These are phyloP conservation scores for Iberis pinnata DNA, from an alignment of 345 rosid genomes.

Conservation along the genomic window DNA sequence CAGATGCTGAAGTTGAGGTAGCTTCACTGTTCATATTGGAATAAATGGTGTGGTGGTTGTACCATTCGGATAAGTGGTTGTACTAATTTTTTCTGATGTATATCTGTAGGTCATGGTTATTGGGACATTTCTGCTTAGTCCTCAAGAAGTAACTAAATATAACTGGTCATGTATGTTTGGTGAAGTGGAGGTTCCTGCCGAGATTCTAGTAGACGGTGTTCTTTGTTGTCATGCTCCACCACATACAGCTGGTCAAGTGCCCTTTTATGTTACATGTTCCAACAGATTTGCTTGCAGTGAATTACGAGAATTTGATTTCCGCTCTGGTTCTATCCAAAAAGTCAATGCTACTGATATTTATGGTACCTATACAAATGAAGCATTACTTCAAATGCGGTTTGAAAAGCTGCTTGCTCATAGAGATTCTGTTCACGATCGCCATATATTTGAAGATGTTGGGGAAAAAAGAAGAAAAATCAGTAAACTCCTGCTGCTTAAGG, in stretches of 20 bases:
- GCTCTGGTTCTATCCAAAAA: conserved; percentile 42
- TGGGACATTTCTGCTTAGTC: conserved; percentile 61
- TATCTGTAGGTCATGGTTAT: conserved; percentile 53
- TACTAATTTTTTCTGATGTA: conserved; percentile 2
- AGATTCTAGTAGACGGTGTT: conserved; percentile 61
- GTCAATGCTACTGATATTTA: conserved; percentile 37
- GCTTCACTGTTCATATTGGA: neutral
- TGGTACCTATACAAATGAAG: conserved; percentile 33
- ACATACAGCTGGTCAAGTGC: conserved; percentile 63
- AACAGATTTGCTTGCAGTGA: conserved; percentile 92
- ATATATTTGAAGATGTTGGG: conserved; percentile 36
- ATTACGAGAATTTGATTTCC: conserved; percentile 81
- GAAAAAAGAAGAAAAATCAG: conserved; percentile 43
- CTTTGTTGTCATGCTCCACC: conserved; percentile 70
- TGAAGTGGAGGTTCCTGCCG: conserved; percentile 88
- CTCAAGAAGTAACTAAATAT: conserved; percentile 46
- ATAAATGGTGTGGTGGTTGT: conserved; percentile 2
- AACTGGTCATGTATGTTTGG: conserved; percentile 98
- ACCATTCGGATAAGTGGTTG: neutral
- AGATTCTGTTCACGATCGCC: conserved; percentile 25
- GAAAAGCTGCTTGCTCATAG: conserved; percentile 50
- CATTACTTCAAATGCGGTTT: conserved; percentile 43
- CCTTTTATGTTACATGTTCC: conserved; percentile 85
- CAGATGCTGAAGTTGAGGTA: conserved; percentile 71
- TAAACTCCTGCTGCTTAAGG: conserved; percentile 56